Evolutionary conservation across 164 flowering plant genomes (phyloP).

Genomic region (Macadamia integrifolia): DNA sequence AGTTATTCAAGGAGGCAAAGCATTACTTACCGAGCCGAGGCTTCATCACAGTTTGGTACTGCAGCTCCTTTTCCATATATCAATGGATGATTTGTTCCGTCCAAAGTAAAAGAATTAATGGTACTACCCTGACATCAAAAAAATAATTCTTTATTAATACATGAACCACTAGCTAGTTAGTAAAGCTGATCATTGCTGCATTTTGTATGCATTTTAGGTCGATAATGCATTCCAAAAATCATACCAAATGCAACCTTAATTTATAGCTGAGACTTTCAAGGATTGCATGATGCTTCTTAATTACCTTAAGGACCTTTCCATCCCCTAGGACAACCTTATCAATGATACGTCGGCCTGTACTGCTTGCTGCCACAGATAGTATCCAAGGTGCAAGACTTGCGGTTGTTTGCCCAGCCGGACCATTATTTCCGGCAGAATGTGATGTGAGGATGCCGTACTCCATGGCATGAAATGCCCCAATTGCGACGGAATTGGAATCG

Average conservation of each 20-base stretch:
- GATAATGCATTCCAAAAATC: too few species aligned
- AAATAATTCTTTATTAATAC: too few species aligned
- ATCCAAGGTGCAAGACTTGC: slow-evolving; percentile 14
- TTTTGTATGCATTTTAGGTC: too few species aligned
- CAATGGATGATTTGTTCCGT: background rate
- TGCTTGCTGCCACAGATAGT: slow-evolving; percentile 22
- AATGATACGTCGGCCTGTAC: slow-evolving; percentile 22
- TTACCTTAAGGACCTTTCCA: slow-evolving; percentile 17
- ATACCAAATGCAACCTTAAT: too few species aligned
- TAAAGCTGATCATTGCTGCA: too few species aligned
- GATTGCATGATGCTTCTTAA: too few species aligned
- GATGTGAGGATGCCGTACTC: slow-evolving; percentile 21
- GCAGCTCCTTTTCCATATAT: background rate
- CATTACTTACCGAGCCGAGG: background rate
- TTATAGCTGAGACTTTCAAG: too few species aligned
- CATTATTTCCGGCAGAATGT: slow-evolving; percentile 26
- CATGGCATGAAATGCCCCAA: slow-evolving; percentile 36
- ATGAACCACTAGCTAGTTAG: too few species aligned
- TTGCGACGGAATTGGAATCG: slow-evolving; percentile 14
- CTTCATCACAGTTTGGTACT: background rate
- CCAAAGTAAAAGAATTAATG: too few species aligned
- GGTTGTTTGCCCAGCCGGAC: slow-evolving; percentile 5
- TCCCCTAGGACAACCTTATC: slow-evolving; percentile 24
- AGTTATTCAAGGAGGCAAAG: too few species aligned
- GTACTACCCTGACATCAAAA: background rate